Conservation (phyloP, 2,329 filamentous ascomycete genomes). For the Xylariomycetidae sp. region DNA sequence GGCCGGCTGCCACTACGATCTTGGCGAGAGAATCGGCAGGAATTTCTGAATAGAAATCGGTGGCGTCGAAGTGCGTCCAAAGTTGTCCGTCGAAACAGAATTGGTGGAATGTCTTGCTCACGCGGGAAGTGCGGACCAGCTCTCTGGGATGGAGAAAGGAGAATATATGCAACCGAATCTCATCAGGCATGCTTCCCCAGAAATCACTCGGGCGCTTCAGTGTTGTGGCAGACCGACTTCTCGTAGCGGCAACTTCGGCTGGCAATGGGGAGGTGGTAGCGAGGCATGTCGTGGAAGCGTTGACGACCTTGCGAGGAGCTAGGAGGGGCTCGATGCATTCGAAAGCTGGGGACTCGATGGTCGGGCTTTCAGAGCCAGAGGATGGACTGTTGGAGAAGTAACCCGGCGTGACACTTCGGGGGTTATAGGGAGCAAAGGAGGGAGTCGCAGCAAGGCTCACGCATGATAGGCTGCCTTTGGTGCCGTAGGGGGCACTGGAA, state of each 20-base stretch:
- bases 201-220: slow-evolving; percentile 53
- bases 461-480: slow-evolving; percentile 48
- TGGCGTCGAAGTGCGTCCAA: slow-evolving; percentile 80
- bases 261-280: slow-evolving; percentile 58
- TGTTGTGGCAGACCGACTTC: slow-evolving; percentile 21
- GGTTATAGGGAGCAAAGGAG: slow-evolving; percentile 32
- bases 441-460: slow-evolving; percentile 44
- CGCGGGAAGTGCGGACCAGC: slow-evolving; percentile 70
- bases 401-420: slow-evolving; percentile 26
- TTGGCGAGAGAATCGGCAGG: slow-evolving; percentile 77
- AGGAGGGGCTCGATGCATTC: slow-evolving; percentile 43
- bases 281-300: slow-evolving; percentile 35
- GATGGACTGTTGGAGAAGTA: slow-evolving; percentile 31
- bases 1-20: slow-evolving; percentile 79
- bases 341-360: slow-evolving; percentile 34
- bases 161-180: slow-evolving; percentile 76
- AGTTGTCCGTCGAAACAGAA: slow-evolving; percentile 93
- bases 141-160: slow-evolving; percentile 74
- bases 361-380: slow-evolving; percentile 34
- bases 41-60: slow-evolving; percentile 83
- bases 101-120: slow-evolving; percentile 72
- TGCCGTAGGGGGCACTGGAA: slow-evolving; percentile 63
- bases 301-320: slow-evolving; percentile 51
- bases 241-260: slow-evolving; percentile 50
- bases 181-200: slow-evolving; percentile 76